phyloP scores from a whole-genome alignment of 192 early-diverging fungal genomes.

The Obelidium mucronatum region DNA sequence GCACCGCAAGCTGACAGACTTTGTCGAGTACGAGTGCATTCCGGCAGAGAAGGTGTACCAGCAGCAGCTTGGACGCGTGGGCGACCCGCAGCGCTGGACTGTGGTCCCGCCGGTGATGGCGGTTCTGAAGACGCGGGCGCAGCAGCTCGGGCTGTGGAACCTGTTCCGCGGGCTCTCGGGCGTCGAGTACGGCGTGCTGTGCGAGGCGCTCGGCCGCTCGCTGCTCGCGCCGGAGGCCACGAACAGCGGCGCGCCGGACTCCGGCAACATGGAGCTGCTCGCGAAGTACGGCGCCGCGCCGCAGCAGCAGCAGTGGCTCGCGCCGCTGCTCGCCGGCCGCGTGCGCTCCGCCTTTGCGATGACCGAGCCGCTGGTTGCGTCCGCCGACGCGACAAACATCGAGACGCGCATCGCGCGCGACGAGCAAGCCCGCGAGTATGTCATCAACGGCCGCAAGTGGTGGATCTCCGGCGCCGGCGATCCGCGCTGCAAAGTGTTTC shows the following conservation, averaged over 20 bases:
- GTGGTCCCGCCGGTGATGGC: constrained; percentile 86
- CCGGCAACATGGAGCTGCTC: constrained; percentile 99
- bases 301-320: constrained; percentile 78
- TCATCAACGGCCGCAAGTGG: constrained; percentile 84
- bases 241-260: constrained; percentile 96
- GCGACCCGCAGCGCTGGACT: constrained; percentile 60
- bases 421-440: constrained; percentile 42
- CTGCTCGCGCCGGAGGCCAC: constrained; percentile 88
- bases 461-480: constrained; percentile 98
- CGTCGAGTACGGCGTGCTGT: constrained; percentile 92
- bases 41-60: constrained; percentile 85
- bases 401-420: constrained; percentile 73
- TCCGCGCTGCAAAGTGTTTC: constrained; percentile 88
- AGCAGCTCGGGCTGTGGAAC: constrained; percentile 94
- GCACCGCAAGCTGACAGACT: constrained; percentile 45
- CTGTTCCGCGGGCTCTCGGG: constrained; percentile 93
- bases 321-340: constrained; percentile 85
- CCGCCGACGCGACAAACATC: constrained; percentile 98
- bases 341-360: constrained; percentile 99
- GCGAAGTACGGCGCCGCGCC: constrained; percentile 88
- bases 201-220: constrained; percentile 88
- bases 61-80: constrained; percentile 69
- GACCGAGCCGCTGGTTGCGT: constrained; percentile 96
- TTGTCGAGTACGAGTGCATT: constrained; percentile 86
- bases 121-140: constrained; percentile 86